Evolutionary conservation across 345 rosid species (phyloP), one percentile per base, ranked within the genome.

Genomic region (Garcia nutans): DNA sequence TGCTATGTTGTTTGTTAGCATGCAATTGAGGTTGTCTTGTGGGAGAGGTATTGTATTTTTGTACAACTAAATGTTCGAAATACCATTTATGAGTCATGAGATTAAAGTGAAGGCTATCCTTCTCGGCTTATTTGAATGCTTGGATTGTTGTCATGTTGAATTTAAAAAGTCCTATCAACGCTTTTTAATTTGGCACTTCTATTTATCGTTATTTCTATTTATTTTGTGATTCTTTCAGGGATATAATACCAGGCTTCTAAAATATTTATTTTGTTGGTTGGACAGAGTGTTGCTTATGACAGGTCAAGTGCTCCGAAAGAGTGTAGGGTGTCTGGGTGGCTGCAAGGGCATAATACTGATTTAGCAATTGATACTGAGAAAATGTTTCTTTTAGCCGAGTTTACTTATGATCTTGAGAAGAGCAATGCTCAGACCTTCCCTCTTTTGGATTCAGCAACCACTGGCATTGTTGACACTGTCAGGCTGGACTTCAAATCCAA

Each of bases 241-340:
- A 19, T 7, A 16, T 28, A 50, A 37, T 26, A 26, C n/a, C n/a
- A 8, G 23, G 72, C 50, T 65, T n/a, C 63, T 5, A 10, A 19
- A 23, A 68, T 15, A 19, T 11, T 10, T 37, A 37, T 37, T 37
- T 74, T 81, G 54, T 73, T 41, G 23, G 10, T 67, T 82, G 80
- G 50, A 78, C 94, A 93, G 99, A 90, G 86, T 60, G 98, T 92
- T 23, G 98, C 98, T 1, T 96, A 88, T 77, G 95, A 96, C 66
- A 84, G 97, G 79, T 85, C 97, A 13, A 93, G 97, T 84, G 98
- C 99, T 76, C 99, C 97, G 15, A 96, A 90, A 89, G 89, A 93
- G 74, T 93, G 96, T 67, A 80, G 88, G 24, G 88, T 92, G 56
- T 88, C 93, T 75, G 98, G 99, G 75, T 90, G 93, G 98, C 80